Evolutionary conservation across 2,329 filamentous ascomycete species (phyloP).

Genomic region (Monosporascus sp.): DNA sequence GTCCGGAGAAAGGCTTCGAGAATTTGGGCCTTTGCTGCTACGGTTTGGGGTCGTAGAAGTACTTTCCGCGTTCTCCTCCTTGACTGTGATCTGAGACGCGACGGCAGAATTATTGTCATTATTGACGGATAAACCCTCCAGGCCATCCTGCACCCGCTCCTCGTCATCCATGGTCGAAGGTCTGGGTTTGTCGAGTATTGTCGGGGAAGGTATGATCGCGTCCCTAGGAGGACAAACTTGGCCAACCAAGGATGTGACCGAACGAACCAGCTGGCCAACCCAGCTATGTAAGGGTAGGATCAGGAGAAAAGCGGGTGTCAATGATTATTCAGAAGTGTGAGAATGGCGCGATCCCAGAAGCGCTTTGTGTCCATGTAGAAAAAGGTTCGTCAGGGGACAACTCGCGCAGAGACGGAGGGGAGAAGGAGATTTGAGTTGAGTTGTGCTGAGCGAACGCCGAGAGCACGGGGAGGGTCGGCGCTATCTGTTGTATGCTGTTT

Average conservation of each 20-base stretch:
- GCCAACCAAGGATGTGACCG: background rate
- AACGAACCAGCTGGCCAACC: background rate
- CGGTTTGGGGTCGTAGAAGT: conserved; percentile 33
- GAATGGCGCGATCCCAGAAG: conserved; percentile 7
- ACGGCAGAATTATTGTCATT: conserved; percentile 20
- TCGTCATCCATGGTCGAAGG: conserved; percentile 26
- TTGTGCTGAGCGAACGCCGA: background rate
- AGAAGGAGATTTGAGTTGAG: background rate
- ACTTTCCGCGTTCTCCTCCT: conserved; percentile 34
- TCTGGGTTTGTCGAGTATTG: conserved; percentile 2
- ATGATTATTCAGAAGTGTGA: conserved; percentile 1
- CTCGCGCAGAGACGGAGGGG: background rate
- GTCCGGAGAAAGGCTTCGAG: conserved; percentile 40
- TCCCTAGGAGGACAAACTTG: conserved; percentile 1
- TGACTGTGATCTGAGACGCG: conserved; percentile 24
- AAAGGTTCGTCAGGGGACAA: background rate
- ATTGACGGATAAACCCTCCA: conserved; percentile 42
- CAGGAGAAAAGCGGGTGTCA: conserved; percentile 3
- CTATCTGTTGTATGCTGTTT: conserved; percentile 21
- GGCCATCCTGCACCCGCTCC: conserved; percentile 22
- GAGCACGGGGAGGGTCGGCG: conserved; percentile 4
- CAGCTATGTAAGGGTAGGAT: conserved; percentile 2
- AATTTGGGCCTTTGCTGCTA: conserved; percentile 34
- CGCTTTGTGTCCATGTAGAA: conserved; percentile 11
- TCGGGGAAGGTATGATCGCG: conserved; percentile 1